Evolutionary conservation across 1,139 yeast species (phyloP).

Genomic region (Scheffersomyces illinoinensis): DNA sequence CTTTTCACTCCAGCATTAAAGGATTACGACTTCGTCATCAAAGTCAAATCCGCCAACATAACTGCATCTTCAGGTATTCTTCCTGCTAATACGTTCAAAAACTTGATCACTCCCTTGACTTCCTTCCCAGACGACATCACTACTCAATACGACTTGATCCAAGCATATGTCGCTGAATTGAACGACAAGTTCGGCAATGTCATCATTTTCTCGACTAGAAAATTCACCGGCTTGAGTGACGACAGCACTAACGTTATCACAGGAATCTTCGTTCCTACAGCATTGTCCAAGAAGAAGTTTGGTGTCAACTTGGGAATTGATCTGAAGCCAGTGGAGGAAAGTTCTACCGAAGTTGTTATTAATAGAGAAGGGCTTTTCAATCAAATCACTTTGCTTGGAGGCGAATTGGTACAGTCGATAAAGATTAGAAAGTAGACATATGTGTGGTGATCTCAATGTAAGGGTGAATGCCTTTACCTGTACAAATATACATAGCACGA

Average conservation of each 20-base stretch:
- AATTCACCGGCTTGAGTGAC: slow-evolving; percentile 48
- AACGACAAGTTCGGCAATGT: slow-evolving; percentile 55
- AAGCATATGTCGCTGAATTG: slow-evolving; percentile 54
- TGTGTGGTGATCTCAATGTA: not conserved
- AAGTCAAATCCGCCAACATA: slow-evolving; percentile 49
- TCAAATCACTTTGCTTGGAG: slow-evolving; percentile 77
- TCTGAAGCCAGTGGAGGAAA: slow-evolving; percentile 59
- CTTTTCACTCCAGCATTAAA: slow-evolving; percentile 78
- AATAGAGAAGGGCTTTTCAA: slow-evolving; percentile 74
- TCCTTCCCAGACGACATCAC: slow-evolving; percentile 48
- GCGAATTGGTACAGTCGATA: slow-evolving; percentile 52
- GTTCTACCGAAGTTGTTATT: slow-evolving; percentile 54
- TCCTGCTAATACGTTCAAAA: slow-evolving; percentile 61
- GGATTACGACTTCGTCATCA: slow-evolving; percentile 81
- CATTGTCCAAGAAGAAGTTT: slow-evolving; percentile 60
- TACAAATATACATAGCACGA: not conserved
- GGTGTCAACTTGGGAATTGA: slow-evolving; percentile 80
- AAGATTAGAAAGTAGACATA: slow-evolving; percentile 20
- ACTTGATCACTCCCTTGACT: slow-evolving; percentile 47
- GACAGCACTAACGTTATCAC: slow-evolving; percentile 63
- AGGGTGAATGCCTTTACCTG: not conserved
- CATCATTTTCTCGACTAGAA: slow-evolving; percentile 61
- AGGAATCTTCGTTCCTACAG: slow-evolving; percentile 77
- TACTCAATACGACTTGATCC: slow-evolving; percentile 56
- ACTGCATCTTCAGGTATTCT: slow-evolving; percentile 56